Conservation (phyloP, 306 rosid species). For the Astragalus glycyphyllos region DNA sequence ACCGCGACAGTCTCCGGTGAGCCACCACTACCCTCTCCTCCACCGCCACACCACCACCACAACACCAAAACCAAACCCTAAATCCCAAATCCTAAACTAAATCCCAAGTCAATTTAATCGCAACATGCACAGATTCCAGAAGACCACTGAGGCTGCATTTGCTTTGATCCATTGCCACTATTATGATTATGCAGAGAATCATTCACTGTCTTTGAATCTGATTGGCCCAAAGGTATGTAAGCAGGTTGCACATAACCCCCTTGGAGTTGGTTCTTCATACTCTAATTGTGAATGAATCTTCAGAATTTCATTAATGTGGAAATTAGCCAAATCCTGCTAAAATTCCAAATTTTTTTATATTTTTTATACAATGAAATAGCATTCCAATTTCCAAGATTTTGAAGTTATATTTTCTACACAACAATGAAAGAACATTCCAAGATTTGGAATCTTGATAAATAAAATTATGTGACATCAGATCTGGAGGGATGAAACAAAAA, state of each 20-base stretch:
- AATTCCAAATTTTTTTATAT: conserved; percentile 1
- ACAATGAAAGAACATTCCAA: not conserved
- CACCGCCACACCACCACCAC: too few species aligned
- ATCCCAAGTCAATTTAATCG: too few species aligned
- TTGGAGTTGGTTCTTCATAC: conserved; percentile 53
- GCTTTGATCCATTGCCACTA: conserved; percentile 41
- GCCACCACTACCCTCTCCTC: too few species aligned
- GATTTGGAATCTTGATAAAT: not conserved
- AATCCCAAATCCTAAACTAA: too few species aligned
- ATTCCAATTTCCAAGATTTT: too few species aligned
- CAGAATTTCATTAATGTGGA: not conserved
- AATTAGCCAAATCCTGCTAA: conserved; percentile 13
- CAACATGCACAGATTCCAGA: conserved; percentile 99
- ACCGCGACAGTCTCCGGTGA: too few species aligned
- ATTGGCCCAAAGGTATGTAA: conserved; percentile 76
- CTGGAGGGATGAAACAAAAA: not conserved
- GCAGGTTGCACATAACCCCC: conserved; percentile 74
- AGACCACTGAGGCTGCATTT: conserved; percentile 71
- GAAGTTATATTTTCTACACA: too few species aligned
- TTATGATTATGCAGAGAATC: conserved; percentile 38
- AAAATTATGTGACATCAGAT: conserved; percentile 15
- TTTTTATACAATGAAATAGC: too few species aligned
- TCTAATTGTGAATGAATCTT: conserved; percentile 35
- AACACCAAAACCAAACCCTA: too few species aligned
- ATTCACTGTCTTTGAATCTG: conserved; percentile 53